Evolutionary conservation across 305 asterid species (phyloP).

Genomic region (Solanum hybrid): DNA sequence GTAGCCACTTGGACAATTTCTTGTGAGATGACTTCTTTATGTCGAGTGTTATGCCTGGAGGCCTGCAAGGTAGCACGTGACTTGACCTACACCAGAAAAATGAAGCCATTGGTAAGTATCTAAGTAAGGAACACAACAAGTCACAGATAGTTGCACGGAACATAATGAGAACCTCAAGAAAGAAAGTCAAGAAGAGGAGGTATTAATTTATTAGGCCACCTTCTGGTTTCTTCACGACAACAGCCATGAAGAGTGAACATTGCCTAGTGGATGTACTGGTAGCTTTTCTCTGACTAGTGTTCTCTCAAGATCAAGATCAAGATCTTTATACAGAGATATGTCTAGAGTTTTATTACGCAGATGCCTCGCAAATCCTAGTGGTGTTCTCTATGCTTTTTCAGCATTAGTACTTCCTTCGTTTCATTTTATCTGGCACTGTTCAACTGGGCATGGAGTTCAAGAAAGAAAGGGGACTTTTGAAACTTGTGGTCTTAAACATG

Average conservation of each 20-base stretch:
- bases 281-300: neutral
- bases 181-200: neutral
- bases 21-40: slow-evolving; percentile 87
- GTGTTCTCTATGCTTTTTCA: neutral
- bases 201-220: neutral
- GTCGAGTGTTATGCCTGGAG: slow-evolving; percentile 69
- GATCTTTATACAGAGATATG: neutral
- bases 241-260: neutral
- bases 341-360: neutral
- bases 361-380: neutral
- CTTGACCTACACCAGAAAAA: slow-evolving; percentile 61
- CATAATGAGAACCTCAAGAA: neutral
- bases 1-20: slow-evolving; percentile 96
- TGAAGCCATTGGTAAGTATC: neutral
- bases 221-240: neutral
- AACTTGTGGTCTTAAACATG: neutral
- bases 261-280: neutral
- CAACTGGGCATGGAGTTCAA: neutral
- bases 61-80: slow-evolving; percentile 90
- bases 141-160: neutral
- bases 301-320: neutral
- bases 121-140: neutral
- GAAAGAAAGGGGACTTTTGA: neutral
- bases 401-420: neutral
- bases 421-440: neutral